Base-by-base conservation (phyloP, 352 stramenopile species). In the Elongisporangium anandrum region DNA sequence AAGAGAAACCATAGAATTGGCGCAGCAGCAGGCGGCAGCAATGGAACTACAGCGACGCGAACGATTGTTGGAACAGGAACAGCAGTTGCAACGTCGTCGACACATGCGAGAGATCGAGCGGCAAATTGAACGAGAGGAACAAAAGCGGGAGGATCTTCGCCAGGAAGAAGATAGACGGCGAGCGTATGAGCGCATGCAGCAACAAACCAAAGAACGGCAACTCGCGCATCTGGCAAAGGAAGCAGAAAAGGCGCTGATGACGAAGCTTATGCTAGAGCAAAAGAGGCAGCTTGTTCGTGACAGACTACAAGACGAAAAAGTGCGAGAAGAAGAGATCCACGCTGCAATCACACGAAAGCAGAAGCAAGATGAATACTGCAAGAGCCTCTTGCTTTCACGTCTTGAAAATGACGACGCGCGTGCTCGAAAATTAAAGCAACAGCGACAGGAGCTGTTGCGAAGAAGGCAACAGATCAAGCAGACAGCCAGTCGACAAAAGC, bases 281-380 rank as follows among this genome's bases (percentile, higher is more conserved):
- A 89, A 90, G 56, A 64, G 71, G 41, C 73, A 77, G 2, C 61
- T 75, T 0, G 58, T 89, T 3, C 72, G 77, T 20, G 66, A 70
- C 9, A 63, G 79, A 1, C 67, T 92, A 6, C 72, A 88, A 29
- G 85, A 94, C 16, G 85, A 83, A 0, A 87, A 90, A 50, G 54
- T 94, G 17, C 79, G 85, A 0, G 85, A 92, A 53, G 85, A 94
- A 63, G 83, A 90, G 52, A 92, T 93, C 56, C 70, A 92, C 47
- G 66, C 67, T 0, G 75, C 85, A 1, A 67, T 91, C 0, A 61
- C 61, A 16, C 74, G 79, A 0, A 85, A 82, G 55, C 72, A 87
- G 26, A 85, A 86, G 24, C 72, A 86, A 48, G 81, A 94, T 20
- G 64, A 70, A 10, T 92, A 94, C 56, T 75, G 75, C 20, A 59